phyloP scores from a whole-genome alignment of 768 basidiomycete genomes.

The Lentinula guzmanii region DNA sequence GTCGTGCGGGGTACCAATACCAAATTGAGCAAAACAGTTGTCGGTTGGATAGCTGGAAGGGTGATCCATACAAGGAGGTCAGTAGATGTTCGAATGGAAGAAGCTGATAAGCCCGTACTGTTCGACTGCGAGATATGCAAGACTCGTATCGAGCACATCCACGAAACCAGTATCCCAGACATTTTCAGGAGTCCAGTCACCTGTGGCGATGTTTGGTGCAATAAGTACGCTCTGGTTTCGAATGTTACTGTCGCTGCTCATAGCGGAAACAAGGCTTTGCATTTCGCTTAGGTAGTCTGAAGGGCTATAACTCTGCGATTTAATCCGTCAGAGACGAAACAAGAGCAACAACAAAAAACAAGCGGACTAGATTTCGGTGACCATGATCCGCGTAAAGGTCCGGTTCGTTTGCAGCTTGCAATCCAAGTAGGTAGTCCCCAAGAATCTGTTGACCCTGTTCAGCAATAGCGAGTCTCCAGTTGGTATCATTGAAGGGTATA shows the following conservation, averaged over 20 bases:
- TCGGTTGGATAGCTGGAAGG: slow-evolving; percentile 23
- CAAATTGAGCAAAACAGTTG: slow-evolving; percentile 53
- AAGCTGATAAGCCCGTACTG: slow-evolving; percentile 28
- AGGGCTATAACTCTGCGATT: slow-evolving; percentile 15
- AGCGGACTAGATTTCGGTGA: slow-evolving; percentile 4
- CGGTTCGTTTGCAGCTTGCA: slow-evolving; percentile 65
- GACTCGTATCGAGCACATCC: slow-evolving; percentile 27
- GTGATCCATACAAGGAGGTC: background rate
- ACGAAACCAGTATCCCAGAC: slow-evolving; percentile 54
- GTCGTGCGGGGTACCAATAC: slow-evolving; percentile 29
- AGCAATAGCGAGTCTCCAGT: slow-evolving; percentile 51
- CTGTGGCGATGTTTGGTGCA: slow-evolving; percentile 48
- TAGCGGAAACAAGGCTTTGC: slow-evolving; percentile 36
- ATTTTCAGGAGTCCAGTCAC: slow-evolving; percentile 45
- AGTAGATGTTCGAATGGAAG: background rate
- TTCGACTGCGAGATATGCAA: slow-evolving; percentile 51
- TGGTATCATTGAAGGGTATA: slow-evolving; percentile 65
- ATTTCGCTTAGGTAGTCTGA: slow-evolving; percentile 52
- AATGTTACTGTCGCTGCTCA: slow-evolving; percentile 25
- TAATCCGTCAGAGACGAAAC: slow-evolving; percentile 8
- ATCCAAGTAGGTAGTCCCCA: slow-evolving; percentile 58
- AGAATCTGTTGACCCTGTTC: slow-evolving; percentile 60
- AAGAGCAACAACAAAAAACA: slow-evolving; percentile 13
- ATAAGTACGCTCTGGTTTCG: slow-evolving; percentile 42
- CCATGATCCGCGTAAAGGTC: slow-evolving; percentile 38